These are phyloP conservation scores for Pyropia haitanensis DNA, from an alignment of 23 red algal genomes.

Conservation along the genomic window DNA sequence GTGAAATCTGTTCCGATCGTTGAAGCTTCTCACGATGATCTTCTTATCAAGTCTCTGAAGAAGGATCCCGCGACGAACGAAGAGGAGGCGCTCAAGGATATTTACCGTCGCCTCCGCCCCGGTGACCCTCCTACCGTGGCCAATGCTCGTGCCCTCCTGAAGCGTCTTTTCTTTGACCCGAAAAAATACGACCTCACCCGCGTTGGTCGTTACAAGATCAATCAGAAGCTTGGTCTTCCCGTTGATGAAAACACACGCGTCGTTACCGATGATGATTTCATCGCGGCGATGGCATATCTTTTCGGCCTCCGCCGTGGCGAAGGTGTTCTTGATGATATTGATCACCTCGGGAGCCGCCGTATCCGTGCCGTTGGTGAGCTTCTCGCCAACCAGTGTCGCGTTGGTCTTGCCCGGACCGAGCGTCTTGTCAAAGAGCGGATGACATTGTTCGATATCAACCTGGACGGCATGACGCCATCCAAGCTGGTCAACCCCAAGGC, in stretches of 20 bases:
- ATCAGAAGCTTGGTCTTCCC: neutral
- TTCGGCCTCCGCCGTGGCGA: neutral
- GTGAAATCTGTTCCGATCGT: neutral
- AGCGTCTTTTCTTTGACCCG: slow-evolving; percentile 3
- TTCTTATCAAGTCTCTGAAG: neutral
- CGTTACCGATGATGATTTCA: neutral
- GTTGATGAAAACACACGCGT: neutral
- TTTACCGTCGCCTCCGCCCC: slow-evolving; percentile 4
- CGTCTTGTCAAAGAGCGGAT: neutral
- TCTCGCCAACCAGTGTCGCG: neutral
- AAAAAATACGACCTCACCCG: neutral
- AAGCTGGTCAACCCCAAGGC: too few species aligned
- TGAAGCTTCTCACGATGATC: too few species aligned
- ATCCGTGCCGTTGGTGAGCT: slow-evolving; percentile 1
- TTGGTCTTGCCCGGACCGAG: slow-evolving; percentile 1
- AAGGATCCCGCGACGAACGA: neutral
- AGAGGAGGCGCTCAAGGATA: neutral
- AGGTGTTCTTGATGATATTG: slow-evolving; percentile 3
- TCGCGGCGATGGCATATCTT: neutral
- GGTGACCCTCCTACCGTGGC: neutral
- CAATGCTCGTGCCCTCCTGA: neutral
- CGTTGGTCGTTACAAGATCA: neutral
- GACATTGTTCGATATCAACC: neutral
- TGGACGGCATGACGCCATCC: too few species aligned
- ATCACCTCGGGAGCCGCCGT: slow-evolving; percentile 3